phyloP scores from a whole-genome alignment of 768 basidiomycete species.

The Termitomyces sp. region DNA sequence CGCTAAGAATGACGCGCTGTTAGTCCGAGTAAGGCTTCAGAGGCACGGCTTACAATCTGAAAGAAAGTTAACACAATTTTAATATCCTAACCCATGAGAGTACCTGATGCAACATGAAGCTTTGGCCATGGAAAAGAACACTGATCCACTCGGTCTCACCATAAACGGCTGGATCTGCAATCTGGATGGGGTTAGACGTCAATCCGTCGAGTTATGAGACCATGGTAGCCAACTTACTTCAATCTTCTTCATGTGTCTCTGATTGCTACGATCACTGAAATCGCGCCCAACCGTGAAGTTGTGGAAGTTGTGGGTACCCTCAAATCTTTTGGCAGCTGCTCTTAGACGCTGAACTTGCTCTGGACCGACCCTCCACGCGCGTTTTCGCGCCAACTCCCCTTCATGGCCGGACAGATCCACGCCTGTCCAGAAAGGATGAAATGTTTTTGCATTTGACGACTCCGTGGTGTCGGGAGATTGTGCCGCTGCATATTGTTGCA shows the following conservation, averaged over 20 bases:
- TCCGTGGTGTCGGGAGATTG: conserved; percentile 23
- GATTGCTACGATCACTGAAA: conserved; percentile 77
- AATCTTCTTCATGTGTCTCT: conserved; percentile 86
- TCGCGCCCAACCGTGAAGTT: conserved; percentile 93
- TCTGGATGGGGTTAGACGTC: conserved; percentile 34
- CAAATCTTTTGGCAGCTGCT: conserved; percentile 57
- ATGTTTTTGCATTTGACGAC: conserved; percentile 12
- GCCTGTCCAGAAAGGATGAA: conserved; percentile 65
- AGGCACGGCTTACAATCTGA: conserved; percentile 47
- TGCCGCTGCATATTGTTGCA: conserved; percentile 32
- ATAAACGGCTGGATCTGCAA: conserved; percentile 84
- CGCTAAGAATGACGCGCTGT: conserved; percentile 53
- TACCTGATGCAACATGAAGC: conserved; percentile 99
- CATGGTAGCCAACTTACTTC: conserved; percentile 46
- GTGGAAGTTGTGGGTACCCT: conserved; percentile 95
- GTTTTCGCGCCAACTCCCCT: conserved; percentile 65
- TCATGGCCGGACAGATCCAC: conserved; percentile 40
- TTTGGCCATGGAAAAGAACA: conserved; percentile 92
- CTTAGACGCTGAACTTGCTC: conserved; percentile 59
- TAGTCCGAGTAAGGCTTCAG: conserved; percentile 16
- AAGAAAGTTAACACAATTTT: not conserved
- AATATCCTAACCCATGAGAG: not conserved
- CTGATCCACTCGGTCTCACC: conserved; percentile 95
- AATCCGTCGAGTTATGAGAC: not conserved
- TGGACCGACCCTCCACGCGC: conserved; percentile 63